Conservation (phyloP, 305 asterid species). For the Fraxinus nigra region DNA sequence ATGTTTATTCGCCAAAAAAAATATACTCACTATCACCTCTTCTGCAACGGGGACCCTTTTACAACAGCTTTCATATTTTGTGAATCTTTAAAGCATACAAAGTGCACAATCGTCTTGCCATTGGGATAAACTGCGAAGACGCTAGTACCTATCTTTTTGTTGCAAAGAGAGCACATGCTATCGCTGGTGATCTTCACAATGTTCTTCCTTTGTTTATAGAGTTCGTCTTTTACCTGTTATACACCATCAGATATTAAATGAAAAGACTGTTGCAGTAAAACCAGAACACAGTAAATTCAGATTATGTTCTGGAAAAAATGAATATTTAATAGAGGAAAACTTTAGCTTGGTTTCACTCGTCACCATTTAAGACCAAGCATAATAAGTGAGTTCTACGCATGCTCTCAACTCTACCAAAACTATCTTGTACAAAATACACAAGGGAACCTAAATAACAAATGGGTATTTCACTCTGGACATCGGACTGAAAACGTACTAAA, state of each 20-base stretch:
- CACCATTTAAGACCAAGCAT: neutral
- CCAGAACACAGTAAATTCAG: neutral
- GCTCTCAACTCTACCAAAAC: neutral
- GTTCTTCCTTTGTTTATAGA: slow-evolving; percentile 66
- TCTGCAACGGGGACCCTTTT: slow-evolving; percentile 50
- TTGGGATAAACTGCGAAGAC: slow-evolving; percentile 97
- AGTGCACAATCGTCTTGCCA: slow-evolving; percentile 85
- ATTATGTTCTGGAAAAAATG: neutral
- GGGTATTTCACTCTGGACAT: neutral
- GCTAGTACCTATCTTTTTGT: slow-evolving; percentile 88
- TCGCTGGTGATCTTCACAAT: slow-evolving; percentile 72
- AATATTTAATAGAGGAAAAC: neutral
- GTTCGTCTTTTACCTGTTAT: slow-evolving; percentile 78
- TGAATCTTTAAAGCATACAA: slow-evolving; percentile 86
- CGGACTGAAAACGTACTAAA: slow-evolving; percentile 1
- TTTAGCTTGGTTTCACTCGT: neutral
- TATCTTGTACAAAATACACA: neutral
- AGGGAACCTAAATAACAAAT: neutral
- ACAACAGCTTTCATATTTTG: slow-evolving; percentile 84
- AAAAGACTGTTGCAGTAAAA: neutral
- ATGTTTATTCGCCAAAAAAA: neutral
- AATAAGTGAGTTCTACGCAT: neutral
- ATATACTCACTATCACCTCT: slow-evolving; percentile 37
- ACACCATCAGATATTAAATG: slow-evolving; percentile 16
- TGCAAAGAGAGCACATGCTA: slow-evolving; percentile 90